Conservation (phyloP, 768 basidiomycete genomes). For the Aureoboletus auriporus region DNA sequence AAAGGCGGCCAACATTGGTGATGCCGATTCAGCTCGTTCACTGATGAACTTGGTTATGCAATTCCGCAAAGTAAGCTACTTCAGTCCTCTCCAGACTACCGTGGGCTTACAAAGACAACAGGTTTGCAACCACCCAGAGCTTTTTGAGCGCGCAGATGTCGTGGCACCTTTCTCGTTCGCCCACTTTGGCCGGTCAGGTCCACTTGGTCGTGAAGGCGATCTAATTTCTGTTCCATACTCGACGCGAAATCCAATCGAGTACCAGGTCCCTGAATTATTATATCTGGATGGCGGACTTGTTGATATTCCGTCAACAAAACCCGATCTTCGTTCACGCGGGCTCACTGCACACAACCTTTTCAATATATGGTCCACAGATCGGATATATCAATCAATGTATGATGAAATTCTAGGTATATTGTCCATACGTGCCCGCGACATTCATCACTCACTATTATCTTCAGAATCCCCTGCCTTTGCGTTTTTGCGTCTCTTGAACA, state of each 20-base stretch:
- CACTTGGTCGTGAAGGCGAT: constrained; percentile 85
- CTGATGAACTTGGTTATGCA: constrained; percentile 99
- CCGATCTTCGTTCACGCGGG: constrained; percentile 44
- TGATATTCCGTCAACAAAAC: constrained; percentile 56
- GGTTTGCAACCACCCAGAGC: constrained; percentile 98
- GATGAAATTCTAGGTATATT: constrained; percentile 51
- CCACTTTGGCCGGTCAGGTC: constrained; percentile 74
- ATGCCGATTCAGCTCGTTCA: constrained; percentile 87
- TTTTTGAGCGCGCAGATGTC: constrained; percentile 97
- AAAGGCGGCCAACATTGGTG: constrained; percentile 88
- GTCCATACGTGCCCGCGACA: neutral
- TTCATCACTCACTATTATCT: constrained; percentile 16
- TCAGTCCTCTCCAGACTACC: neutral
- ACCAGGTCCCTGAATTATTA: constrained; percentile 67
- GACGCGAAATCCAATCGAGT: constrained; percentile 82
- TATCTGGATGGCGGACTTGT: constrained; percentile 76
- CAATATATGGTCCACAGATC: constrained; percentile 88
- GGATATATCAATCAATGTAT: constrained; percentile 67
- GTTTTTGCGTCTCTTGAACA: constrained; percentile 68
- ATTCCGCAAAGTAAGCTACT: constrained; percentile 78
- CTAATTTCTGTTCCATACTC: constrained; percentile 80
- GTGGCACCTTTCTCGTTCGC: constrained; percentile 90
- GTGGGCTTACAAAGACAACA: constrained; percentile 24
- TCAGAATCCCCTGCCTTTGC: constrained; percentile 59
- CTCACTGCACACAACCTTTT: constrained; percentile 62